Evolutionary conservation across 176 grass and related monocot species (phyloP).

Genomic region (Oryza australiensis): DNA sequence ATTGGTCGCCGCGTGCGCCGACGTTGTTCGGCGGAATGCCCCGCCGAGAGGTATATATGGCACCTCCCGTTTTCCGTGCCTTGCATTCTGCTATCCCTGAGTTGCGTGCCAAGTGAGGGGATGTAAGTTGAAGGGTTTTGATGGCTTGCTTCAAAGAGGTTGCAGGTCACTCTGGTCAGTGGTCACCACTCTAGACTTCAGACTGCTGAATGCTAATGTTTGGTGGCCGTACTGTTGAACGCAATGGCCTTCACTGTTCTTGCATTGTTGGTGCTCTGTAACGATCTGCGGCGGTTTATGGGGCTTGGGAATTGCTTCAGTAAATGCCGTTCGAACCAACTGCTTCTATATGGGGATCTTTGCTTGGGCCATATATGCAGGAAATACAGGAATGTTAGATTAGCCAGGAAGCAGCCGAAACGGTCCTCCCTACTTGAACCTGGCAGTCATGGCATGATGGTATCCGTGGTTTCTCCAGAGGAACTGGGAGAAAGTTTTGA

Average conservation of each 20-base stretch:
- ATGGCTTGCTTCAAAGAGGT: neutral
- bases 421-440: slow-evolving; percentile 38
- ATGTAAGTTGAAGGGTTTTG: neutral
- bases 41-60: slow-evolving; percentile 12
- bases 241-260: slow-evolving; percentile 52
- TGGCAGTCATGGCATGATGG: slow-evolving; percentile 30
- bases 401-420: slow-evolving; percentile 11
- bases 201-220: slow-evolving; percentile 17
- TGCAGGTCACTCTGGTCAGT: neutral
- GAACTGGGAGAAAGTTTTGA: slow-evolving; percentile 34
- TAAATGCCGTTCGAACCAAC: slow-evolving; percentile 36
- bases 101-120: neutral
- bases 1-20: neutral
- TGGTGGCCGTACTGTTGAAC: slow-evolving; percentile 28
- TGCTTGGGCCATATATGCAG: slow-evolving; percentile 35
- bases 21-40: slow-evolving; percentile 38
- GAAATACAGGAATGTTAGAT: slow-evolving; percentile 20
- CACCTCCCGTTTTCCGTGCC: neutral
- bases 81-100: neutral
- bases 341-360: slow-evolving; percentile 36
- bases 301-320: slow-evolving; percentile 44
- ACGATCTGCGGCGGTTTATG: slow-evolving; percentile 42
- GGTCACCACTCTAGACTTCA: slow-evolving; percentile 20
- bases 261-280: slow-evolving; percentile 58
- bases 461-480: slow-evolving; percentile 33